Evolutionary conservation across 225 moss, liverwort and hornwort genomes (phyloP).

Genomic region (Pseudisothecium myosuroides): DNA sequence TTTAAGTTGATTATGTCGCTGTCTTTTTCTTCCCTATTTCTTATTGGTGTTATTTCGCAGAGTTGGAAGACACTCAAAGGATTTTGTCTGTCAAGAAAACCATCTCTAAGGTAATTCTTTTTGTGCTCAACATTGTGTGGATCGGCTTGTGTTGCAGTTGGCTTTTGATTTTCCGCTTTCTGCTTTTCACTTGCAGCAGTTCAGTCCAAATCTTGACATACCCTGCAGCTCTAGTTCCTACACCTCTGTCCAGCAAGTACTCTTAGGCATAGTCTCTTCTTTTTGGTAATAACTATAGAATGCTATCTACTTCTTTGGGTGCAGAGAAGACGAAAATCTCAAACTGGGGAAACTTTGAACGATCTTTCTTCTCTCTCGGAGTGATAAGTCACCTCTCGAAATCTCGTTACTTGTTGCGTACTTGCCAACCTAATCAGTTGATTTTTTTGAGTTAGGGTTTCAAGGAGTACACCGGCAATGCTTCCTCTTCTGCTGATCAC

Average conservation of each 20-base stretch:
- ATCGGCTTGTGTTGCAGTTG: background rate
- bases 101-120: conserved; percentile 23
- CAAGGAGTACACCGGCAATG: background rate
- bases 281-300: background rate
- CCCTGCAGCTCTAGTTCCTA: background rate
- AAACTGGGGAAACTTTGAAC: no score
- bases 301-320: background rate
- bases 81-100: conserved; percentile 56
- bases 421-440: background rate
- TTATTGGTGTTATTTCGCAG: conserved; percentile 2
- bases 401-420: no score
- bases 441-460: background rate
- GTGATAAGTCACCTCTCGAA: background rate
- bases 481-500: background rate
- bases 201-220: background rate
- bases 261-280: background rate
- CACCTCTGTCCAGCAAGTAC: background rate
- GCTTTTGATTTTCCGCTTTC: background rate
- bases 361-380: no score
- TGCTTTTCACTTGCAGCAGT: background rate
- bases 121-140: background rate
- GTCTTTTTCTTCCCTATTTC: background rate
- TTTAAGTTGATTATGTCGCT: background rate
- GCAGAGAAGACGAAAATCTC: no score
- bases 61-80: conserved; percentile 49